phyloP scores from a whole-genome alignment of 805 yeast genomes.

The Suhomyces faveliae region DNA sequence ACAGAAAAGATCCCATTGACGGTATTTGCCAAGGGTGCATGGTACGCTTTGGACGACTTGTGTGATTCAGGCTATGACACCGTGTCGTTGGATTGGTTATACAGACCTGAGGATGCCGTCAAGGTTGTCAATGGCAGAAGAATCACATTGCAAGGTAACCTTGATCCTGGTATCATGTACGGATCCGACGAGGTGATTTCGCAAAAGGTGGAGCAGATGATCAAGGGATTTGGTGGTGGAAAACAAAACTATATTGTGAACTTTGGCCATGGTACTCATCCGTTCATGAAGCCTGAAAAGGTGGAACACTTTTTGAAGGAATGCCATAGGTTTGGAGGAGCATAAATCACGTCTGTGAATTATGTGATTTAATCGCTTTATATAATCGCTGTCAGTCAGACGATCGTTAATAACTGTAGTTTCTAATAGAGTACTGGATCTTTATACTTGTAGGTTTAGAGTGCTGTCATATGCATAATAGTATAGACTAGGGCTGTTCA shows the following conservation, averaged over 20 bases:
- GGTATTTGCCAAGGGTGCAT: slow-evolving; percentile 92
- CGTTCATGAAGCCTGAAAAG: slow-evolving; percentile 93
- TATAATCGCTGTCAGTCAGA: too few species aligned
- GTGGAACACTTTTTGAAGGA: slow-evolving; percentile 82
- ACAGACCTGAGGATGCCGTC: slow-evolving; percentile 82
- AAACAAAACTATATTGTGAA: slow-evolving; percentile 88
- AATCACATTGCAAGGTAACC: slow-evolving; percentile 87
- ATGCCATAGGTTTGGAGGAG: slow-evolving; percentile 71
- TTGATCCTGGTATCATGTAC: slow-evolving; percentile 93
- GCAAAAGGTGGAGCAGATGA: slow-evolving; percentile 81
- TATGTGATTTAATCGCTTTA: too few species aligned
- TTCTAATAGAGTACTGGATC: too few species aligned
- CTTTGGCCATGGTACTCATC: slow-evolving; percentile 98
- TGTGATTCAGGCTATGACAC: slow-evolving; percentile 79
- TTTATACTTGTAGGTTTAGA: too few species aligned
- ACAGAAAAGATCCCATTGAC: slow-evolving; percentile 78
- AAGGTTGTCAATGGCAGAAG: slow-evolving; percentile 66
- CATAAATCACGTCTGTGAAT: not conserved
- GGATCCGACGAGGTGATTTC: slow-evolving; percentile 83
- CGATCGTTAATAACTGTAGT: too few species aligned
- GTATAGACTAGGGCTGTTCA: not conserved
- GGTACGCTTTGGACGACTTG: slow-evolving; percentile 90
- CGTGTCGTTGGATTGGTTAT: slow-evolving; percentile 92
- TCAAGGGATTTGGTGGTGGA: slow-evolving; percentile 90
- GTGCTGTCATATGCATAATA: not conserved